Evolutionary conservation across 2,329 filamentous ascomycete genomes (phyloP).

Genomic region (Aspergillus novofumigatus): DNA sequence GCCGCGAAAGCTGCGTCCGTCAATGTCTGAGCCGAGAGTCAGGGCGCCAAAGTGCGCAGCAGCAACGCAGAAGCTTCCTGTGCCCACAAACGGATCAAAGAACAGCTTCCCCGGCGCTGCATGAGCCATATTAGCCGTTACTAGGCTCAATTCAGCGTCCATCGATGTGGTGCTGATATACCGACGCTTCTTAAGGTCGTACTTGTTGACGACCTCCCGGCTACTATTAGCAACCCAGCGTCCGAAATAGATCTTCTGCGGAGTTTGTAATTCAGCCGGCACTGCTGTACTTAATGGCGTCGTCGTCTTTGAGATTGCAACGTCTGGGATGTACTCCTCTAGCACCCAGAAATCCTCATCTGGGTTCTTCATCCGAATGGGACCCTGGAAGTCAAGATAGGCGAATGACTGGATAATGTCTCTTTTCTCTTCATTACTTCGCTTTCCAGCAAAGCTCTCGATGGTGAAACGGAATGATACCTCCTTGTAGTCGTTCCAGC

Average conservation of each 20-base stretch:
- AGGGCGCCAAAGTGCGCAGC: constrained; percentile 85
- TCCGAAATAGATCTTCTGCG: constrained; percentile 65
- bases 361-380: constrained; percentile 69
- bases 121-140: constrained; percentile 87
- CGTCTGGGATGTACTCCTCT: constrained; percentile 68
- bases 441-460: constrained; percentile 75
- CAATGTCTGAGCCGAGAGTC: constrained; percentile 85
- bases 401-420: constrained; percentile 75
- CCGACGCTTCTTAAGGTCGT: constrained; percentile 85
- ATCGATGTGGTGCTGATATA: constrained; percentile 97
- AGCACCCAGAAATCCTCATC: constrained; percentile 75
- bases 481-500: constrained; percentile 63
- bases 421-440: constrained; percentile 59
- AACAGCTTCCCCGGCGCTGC: constrained; percentile 79
- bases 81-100: constrained; percentile 94
- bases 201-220: constrained; percentile 65
- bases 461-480: constrained; percentile 78
- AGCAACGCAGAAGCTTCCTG: constrained; percentile 86
- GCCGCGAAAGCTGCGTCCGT: constrained; percentile 81
- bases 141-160: constrained; percentile 87
- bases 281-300: constrained; percentile 16
- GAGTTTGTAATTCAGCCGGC: constrained; percentile 48
- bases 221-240: constrained; percentile 64
- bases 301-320: constrained; percentile 8
- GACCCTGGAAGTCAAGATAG: constrained; percentile 73